phyloP scores from a whole-genome alignment of 352 stramenopile species.

The Phytophthora rubi region DNA sequence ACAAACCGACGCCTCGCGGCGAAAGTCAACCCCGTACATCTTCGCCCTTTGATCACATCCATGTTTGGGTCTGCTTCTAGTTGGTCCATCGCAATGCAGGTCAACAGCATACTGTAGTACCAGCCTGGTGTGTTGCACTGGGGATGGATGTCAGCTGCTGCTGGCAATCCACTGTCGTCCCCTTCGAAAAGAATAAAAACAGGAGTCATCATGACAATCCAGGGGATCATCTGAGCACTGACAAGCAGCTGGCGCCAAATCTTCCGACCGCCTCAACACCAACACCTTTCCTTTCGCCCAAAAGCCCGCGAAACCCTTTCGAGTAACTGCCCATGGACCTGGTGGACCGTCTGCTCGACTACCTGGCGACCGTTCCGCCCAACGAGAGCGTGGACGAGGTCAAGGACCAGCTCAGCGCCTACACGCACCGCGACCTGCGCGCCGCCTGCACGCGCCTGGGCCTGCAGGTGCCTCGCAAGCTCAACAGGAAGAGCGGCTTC shows the following conservation, averaged over 20 bases:
- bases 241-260: not conserved
- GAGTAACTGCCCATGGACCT: constrained; percentile 9
- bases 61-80: no score
- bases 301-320: not conserved
- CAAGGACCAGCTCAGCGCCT: constrained; percentile 24
- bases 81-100: no score
- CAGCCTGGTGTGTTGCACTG: no score
- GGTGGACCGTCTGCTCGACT: constrained; percentile 25
- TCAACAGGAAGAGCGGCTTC: constrained; percentile 26
- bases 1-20: no score
- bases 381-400: constrained; percentile 18
- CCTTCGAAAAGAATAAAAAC: no score
- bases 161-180: no score
- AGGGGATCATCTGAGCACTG: not conserved
- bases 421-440: constrained; percentile 21
- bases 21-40: no score
- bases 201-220: no score
- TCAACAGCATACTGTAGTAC: no score
- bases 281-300: not conserved
- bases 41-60: no score
- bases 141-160: no score
- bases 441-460: constrained; percentile 19
- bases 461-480: constrained; percentile 9
- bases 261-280: not conserved
- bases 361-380: constrained; percentile 19